phyloP scores from a whole-genome alignment of 2,329 filamentous ascomycete genomes.

The Simplicillium aogashimaense region DNA sequence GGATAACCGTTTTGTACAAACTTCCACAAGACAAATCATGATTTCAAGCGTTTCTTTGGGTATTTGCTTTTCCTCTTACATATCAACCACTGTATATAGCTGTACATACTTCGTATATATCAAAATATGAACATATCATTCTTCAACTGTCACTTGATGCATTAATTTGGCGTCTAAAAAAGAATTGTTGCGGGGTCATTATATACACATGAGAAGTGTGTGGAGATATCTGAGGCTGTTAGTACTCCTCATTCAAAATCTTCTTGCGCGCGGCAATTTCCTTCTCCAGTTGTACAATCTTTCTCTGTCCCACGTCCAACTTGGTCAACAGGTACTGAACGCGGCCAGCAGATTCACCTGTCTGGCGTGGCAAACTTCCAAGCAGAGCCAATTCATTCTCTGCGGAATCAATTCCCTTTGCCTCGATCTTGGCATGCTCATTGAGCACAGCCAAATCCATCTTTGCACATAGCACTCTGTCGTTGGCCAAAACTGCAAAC shows the following conservation, averaged over 20 bases:
- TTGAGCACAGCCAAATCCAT: slow-evolving; percentile 63
- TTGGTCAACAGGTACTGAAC: slow-evolving; percentile 67
- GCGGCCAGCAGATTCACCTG: slow-evolving; percentile 55
- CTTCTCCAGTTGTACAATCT: slow-evolving; percentile 62
- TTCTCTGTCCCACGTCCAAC: slow-evolving; percentile 61
- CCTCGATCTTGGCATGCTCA: slow-evolving; percentile 63
- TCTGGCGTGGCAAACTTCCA: slow-evolving; percentile 60
- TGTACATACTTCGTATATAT: too few relatives aligned
- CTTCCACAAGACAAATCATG: too few relatives aligned
- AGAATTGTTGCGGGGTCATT: too few relatives aligned
- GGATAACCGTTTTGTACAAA: too few relatives aligned
- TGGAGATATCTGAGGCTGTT: slow-evolving; percentile 8
- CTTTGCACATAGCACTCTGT: slow-evolving; percentile 62
- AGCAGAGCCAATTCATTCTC: slow-evolving; percentile 68
- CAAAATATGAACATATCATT: too few relatives aligned
- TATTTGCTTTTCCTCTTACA: too few relatives aligned
- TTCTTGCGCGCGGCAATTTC: slow-evolving; percentile 66
- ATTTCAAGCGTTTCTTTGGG: too few relatives aligned
- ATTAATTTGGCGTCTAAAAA: too few relatives aligned
- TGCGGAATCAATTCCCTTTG: slow-evolving; percentile 63
- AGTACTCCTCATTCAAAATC: slow-evolving; percentile 38
- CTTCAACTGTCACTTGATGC: too few relatives aligned
- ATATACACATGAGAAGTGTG: too few relatives aligned
- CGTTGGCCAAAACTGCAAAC: slow-evolving; percentile 61
- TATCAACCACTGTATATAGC: too few relatives aligned